A percentile compares a stretch with the other conserved stretches of the same genome.
These are phyloP conservation scores for Ophiostoma sp. DNA, from an alignment of 2,329 filamentous ascomycete genomes.

Conservation along the genomic window DNA sequence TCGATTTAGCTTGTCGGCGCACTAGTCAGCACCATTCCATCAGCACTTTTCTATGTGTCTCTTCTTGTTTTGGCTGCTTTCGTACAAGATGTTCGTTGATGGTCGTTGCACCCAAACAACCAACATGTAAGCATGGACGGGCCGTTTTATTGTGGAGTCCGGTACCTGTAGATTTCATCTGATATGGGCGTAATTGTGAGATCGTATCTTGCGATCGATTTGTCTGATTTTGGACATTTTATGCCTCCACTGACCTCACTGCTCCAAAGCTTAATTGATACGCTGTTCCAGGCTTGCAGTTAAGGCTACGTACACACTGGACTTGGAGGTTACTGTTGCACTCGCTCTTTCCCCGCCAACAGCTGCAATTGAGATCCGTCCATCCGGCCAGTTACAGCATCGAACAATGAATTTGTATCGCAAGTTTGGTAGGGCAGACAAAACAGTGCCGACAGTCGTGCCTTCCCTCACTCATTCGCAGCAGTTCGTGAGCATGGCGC, in stretches of 20 bases:
- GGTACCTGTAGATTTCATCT: background rate
- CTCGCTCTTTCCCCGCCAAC: background rate
- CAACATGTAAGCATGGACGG: background rate
- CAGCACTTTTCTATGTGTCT: background rate
- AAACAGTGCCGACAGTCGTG: background rate
- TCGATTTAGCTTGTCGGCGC: background rate
- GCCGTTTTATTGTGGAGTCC: background rate
- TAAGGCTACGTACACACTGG: background rate
- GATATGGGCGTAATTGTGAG: background rate
- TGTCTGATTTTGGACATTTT: background rate
- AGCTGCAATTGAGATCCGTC: slow-evolving; percentile 1
- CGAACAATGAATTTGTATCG: too few relatives aligned
- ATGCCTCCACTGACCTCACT: background rate
- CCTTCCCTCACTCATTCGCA: background rate
- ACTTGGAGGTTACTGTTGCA: background rate
- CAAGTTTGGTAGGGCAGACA: background rate
- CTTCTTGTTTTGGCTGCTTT: background rate
- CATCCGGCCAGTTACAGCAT: background rate
- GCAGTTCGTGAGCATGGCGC: background rate
- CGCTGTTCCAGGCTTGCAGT: background rate
- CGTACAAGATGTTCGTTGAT: background rate
- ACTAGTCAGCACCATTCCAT: slow-evolving; percentile 11
- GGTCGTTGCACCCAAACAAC: background rate
- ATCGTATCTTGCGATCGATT: background rate
- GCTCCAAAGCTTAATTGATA: background rate